Base-by-base conservation (phyloP, 352 stramenopile species). In the Pythium aquatile region DNA sequence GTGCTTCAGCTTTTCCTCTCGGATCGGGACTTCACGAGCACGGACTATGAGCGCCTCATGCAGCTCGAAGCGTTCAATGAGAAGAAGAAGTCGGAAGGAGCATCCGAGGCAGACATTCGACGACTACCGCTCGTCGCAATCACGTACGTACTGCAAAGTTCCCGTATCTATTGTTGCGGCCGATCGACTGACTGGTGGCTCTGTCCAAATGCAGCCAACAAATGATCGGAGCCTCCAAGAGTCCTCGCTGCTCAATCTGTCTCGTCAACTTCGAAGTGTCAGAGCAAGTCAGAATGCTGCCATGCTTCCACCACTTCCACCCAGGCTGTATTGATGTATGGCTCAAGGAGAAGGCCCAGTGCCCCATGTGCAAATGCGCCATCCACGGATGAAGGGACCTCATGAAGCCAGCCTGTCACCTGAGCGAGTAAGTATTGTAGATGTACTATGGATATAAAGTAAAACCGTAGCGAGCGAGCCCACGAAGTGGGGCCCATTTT, bases 231-330 rank as follows among this genome's bases (percentile, higher is more conserved):
- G 70, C 75, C 9, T 70, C 78, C 13, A 83, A 89, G 65, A 70
- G 75, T 44, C 58, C 76, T 10, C 75, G 62, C 44, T 93, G 86
- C 63, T 75, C 81, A 3, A 78, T 95, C 53, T 95, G 84, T 67
- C 73, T 93, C 26, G 69, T 66, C n/a, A 53, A 77, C 20, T 78
- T 91, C 44, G 62, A 79, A 47, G 51, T 85, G 5, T 60, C 66
- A 51, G 56, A 65, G 8, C 60, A 63, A 6, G 83, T 86, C 9
- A 79, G 84, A 2, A 81, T 94, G 69, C 75, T 92, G 66, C 79
- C 70, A 26, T 93, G 86, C 57, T 93, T 95, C 70, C 84, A 91
- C 51, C 82, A 79, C 58, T 95, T 93, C 61, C 84, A 93, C 44
- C 78, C 78, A 0, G 40, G 62, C 11, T 92, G 84, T 72, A 91